Base-by-base conservation (phyloP, 805 yeast genomes). In the Kazachstania africana region DNA sequence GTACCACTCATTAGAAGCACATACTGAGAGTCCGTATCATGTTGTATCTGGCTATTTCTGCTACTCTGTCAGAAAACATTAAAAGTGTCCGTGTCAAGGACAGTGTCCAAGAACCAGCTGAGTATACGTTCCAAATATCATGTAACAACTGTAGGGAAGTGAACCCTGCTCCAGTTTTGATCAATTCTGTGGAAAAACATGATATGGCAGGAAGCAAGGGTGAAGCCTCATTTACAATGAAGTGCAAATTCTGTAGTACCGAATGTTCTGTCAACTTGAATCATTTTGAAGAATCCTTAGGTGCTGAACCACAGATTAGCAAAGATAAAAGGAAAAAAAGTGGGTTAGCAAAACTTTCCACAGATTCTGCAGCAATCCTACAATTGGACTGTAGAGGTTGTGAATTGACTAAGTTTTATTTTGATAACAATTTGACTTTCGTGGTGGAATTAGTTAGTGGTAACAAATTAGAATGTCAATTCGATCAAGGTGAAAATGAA, bases 331-430 rank as follows among this genome's bases (percentile, higher is more conserved):
- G 57, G 25, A 52, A 52, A 37, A 53, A 55, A 31, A 40, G 38
- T 24, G 50, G 53, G 10, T 35, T 53, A 24, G 46, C 38, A 24
- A 36, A 40, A 27, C 27, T 42, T 6, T 34, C 36, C 3, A 34
- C 28, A 12, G 38, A 47, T 10, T 34, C 32, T 15, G 48, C 60
- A n/a, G 44, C 57, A 2, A 48, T 87, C 19, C 60, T 85, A 19
- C 73, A 73, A 26, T 71, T 91, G 34, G 97, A 91, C 47, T 69
- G 85, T 29, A 72, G 98, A 44, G 98, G 98, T 3, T 55, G 83
- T 26, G 93, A 82, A 31, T 60, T 85, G 20, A 60, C 63, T 8
- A 72, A 72, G 34, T 85, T 84, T 42, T 53, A 72, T 12, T 81
- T 94, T 2, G 68, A 66, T 9, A 44, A 45, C 27, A n/a, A n/a